Conservation (phyloP, 2,329 filamentous ascomycete genomes). For the Stagonosporopsis vannaccii region DNA sequence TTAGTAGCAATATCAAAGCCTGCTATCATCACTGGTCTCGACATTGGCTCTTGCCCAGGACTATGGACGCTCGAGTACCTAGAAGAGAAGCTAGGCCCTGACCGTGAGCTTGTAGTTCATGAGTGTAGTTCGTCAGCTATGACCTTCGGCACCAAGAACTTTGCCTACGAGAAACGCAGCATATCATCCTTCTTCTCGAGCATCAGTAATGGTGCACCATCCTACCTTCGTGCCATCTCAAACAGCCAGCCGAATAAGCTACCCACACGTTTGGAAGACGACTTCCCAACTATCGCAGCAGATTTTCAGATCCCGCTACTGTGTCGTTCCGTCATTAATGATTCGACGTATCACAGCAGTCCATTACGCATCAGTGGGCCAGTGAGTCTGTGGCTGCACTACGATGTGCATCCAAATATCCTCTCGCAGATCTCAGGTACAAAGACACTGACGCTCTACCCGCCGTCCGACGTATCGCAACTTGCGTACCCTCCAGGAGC, state of each 20-base stretch:
- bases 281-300: constrained; percentile 72
- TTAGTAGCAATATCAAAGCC: constrained; percentile 67
- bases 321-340: constrained; percentile 55
- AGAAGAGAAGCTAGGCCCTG: constrained; percentile 53
- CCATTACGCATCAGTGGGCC: constrained; percentile 80
- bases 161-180: constrained; percentile 72
- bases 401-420: constrained; percentile 89
- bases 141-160: constrained; percentile 86
- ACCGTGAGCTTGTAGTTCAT: constrained; percentile 73
- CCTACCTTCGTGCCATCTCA: constrained; percentile 84
- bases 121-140: constrained; percentile 70
- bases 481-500: constrained; percentile 77
- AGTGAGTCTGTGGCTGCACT: constrained; percentile 89
- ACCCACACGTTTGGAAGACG: constrained; percentile 72
- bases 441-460: constrained; percentile 79
- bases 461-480: constrained; percentile 74
- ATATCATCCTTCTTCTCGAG: constrained; percentile 73
- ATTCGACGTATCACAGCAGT: constrained; percentile 72
- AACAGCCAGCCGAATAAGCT: constrained; percentile 70
- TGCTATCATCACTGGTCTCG: constrained; percentile 68
- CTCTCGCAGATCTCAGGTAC: constrained; percentile 79
- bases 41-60: constrained; percentile 71
- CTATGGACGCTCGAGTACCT: constrained; percentile 76
- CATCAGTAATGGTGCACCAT: constrained; percentile 62
- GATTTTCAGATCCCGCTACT: constrained; percentile 75